Conservation (phyloP, 108 stramenopile species). For the Epithemia pelagica region DNA sequence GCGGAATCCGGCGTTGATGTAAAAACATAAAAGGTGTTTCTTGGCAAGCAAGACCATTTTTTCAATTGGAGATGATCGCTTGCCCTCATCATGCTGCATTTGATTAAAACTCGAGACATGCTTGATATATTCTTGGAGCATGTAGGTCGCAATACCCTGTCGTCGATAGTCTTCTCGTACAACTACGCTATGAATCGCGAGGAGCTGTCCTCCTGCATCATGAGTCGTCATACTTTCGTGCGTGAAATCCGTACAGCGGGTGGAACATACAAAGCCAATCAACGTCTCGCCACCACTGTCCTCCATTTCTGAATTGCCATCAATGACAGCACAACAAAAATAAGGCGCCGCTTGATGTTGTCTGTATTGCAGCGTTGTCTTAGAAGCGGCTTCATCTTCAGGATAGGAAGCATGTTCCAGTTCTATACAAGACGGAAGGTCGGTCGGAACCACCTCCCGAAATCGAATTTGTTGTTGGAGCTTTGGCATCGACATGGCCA, state of each 20-base stretch:
- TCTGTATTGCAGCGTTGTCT: slow-evolving; percentile 70
- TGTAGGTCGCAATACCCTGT: slow-evolving; percentile 48
- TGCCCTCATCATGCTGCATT: background rate
- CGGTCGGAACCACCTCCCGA: slow-evolving; percentile 42
- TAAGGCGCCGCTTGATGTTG: slow-evolving; percentile 81
- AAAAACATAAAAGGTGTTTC: slow-evolving; percentile 64
- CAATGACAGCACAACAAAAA: slow-evolving; percentile 66
- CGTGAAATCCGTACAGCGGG: slow-evolving; percentile 53
- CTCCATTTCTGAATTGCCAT: slow-evolving; percentile 10
- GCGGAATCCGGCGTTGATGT: slow-evolving; percentile 70
- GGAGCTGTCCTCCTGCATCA: slow-evolving; percentile 54
- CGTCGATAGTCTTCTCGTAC: slow-evolving; percentile 54
- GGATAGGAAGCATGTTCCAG: slow-evolving; percentile 70
- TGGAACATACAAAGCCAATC: slow-evolving; percentile 80
- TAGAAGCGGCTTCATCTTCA: slow-evolving; percentile 74
- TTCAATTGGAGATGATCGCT: slow-evolving; percentile 33
- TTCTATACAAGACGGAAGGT: slow-evolving; percentile 52
- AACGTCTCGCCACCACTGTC: slow-evolving; percentile 47
- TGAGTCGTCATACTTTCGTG: slow-evolving; percentile 67
- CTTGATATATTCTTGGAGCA: slow-evolving; percentile 63
- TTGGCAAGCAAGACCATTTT: slow-evolving; percentile 71
- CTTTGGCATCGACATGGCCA: background rate
- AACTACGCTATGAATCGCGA: slow-evolving; percentile 87
- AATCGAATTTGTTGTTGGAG: background rate
- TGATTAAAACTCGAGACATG: slow-evolving; percentile 16